Conservation (phyloP, 352 stramenopile species). For the Phytophthora meadii region DNA sequence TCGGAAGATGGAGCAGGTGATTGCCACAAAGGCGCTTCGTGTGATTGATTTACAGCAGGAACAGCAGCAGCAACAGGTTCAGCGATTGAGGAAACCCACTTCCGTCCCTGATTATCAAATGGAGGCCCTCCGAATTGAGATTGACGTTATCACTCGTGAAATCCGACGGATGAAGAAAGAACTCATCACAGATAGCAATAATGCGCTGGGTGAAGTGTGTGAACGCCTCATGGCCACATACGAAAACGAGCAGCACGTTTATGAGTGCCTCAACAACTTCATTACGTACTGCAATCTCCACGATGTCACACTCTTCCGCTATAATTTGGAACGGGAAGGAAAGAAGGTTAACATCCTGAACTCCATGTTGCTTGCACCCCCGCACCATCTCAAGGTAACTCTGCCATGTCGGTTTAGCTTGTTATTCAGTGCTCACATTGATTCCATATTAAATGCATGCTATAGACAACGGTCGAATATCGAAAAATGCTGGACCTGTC, state of each 20-base stretch:
- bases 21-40: conserved; percentile 64
- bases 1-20: conserved; percentile 64
- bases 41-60: conserved; percentile 53
- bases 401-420: neutral
- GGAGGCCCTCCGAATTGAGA: conserved; percentile 51
- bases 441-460: neutral
- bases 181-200: conserved; percentile 58
- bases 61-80: conserved; percentile 29
- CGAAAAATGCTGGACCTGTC: conserved; percentile 52
- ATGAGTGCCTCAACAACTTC: conserved; percentile 72
- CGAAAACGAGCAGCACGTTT: conserved; percentile 77
- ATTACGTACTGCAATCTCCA: conserved; percentile 57
- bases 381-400: conserved; percentile 52
- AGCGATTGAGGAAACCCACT: conserved; percentile 9
- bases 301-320: conserved; percentile 51
- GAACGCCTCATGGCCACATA: conserved; percentile 71
- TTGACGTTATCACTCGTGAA: conserved; percentile 61
- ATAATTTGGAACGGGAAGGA: conserved; percentile 62
- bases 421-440: neutral
- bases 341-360: conserved; percentile 72
- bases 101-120: conserved; percentile 24
- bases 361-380: conserved; percentile 54
- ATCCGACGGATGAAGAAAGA: conserved; percentile 57
- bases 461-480: conserved; percentile 45
- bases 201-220: conserved; percentile 58